A percentile compares a stretch with the other conserved stretches of the same genome.
phyloP scores from a whole-genome alignment of 1,284 basidiomycete genomes.

The Coniferiporia weirii region DNA sequence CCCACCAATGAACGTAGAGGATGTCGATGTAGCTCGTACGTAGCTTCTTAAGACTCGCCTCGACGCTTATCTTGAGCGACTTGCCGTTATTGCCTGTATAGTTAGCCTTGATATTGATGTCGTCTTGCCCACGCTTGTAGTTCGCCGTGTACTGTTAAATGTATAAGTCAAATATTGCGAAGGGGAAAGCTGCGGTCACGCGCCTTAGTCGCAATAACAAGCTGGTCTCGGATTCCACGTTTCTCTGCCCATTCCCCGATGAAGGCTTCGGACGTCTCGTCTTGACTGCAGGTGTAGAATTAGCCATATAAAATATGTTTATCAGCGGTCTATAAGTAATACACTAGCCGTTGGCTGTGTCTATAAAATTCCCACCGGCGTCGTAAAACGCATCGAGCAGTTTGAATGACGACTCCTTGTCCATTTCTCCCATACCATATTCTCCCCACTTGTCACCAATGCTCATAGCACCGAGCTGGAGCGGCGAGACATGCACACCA shows the following conservation, averaged over 20 bases:
- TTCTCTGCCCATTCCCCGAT: constrained; percentile 41
- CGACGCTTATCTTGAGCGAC: constrained; percentile 29
- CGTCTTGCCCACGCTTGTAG: constrained; percentile 22
- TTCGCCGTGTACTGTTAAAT: constrained; percentile 31
- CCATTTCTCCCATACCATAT: constrained; percentile 14
- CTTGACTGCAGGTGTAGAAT: constrained; percentile 26
- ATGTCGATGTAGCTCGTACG: not conserved
- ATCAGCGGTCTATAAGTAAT: not conserved
- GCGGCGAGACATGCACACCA: constrained; percentile 38
- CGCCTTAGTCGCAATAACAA: constrained; percentile 44
- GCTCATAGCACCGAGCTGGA: constrained; percentile 41
- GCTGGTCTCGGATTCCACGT: constrained; percentile 39
- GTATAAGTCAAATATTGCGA: constrained; percentile 22
- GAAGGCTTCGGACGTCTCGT: constrained; percentile 15
- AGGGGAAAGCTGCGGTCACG: constrained; percentile 3
- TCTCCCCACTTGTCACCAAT: constrained; percentile 31
- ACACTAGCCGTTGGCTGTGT: constrained; percentile 19
- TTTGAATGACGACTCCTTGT: constrained; percentile 19
- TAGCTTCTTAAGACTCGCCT: constrained; percentile 33
- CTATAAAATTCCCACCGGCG: constrained; percentile 22
- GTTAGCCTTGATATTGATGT: constrained; percentile 24
- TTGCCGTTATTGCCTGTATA: constrained; percentile 34
- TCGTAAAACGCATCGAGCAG: constrained; percentile 19
- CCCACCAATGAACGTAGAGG: constrained; percentile 22
- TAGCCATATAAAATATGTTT: not conserved